Evolutionary conservation across 1,139 yeast species (phyloP).

Genomic region (Sugiyamaella novakii): DNA sequence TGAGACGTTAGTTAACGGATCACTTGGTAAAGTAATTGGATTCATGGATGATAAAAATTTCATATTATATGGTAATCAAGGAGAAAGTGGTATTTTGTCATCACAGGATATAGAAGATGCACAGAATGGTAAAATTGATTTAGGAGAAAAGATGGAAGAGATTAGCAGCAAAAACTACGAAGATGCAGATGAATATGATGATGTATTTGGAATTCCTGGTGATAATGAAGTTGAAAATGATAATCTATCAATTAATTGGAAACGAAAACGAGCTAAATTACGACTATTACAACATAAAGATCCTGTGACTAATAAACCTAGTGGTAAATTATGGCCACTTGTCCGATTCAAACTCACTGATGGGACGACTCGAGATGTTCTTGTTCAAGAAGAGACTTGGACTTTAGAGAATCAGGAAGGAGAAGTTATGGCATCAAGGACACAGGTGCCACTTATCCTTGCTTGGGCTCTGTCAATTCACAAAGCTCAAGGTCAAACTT

Average conservation of each 20-base stretch:
- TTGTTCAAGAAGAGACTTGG: slow-evolving; percentile 78
- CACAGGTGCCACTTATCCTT: slow-evolving; percentile 70
- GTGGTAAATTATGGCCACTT: slow-evolving; percentile 55
- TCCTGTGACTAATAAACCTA: slow-evolving; percentile 4
- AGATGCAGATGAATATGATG: slow-evolving; percentile 20
- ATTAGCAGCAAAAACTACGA: background rate
- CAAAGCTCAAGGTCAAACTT: slow-evolving; percentile 94
- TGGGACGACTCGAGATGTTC: slow-evolving; percentile 69
- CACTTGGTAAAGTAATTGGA: slow-evolving; percentile 81
- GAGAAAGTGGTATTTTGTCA: slow-evolving; percentile 8
- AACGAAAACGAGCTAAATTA: slow-evolving; percentile 29
- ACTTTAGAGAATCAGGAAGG: slow-evolving; percentile 62
- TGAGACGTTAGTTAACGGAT: slow-evolving; percentile 86
- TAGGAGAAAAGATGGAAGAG: background rate
- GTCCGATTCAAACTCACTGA: slow-evolving; percentile 74
- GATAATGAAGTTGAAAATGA: slow-evolving; percentile 27
- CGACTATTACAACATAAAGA: slow-evolving; percentile 24
- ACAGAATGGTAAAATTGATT: background rate
- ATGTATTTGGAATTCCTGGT: slow-evolving; percentile 30
- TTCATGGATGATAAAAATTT: slow-evolving; percentile 63
- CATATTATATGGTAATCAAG: slow-evolving; percentile 29
- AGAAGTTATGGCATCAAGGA: slow-evolving; percentile 55
- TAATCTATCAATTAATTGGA: slow-evolving; percentile 29
- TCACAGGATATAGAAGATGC: slow-evolving; percentile 14
- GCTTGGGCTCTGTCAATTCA: slow-evolving; percentile 98